Evolutionary conservation across 176 grass and related monocot species (phyloP).

Genomic region (Triticum dicoccoides): DNA sequence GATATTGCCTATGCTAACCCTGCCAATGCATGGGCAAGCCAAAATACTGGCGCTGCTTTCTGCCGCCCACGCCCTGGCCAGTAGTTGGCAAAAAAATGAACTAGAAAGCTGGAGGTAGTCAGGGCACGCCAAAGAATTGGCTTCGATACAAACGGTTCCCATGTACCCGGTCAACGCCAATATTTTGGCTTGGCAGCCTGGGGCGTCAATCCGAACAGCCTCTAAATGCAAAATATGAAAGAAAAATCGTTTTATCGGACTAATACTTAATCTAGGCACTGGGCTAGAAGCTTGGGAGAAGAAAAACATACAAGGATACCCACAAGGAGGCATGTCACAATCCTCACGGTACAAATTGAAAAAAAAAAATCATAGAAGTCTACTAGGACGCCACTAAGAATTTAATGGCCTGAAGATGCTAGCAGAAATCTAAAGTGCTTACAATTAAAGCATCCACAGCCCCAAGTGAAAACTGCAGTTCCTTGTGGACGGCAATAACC

Average conservation of each 20-base stretch:
- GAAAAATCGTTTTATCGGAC: background rate
- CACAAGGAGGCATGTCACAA: background rate
- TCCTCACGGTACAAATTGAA: background rate
- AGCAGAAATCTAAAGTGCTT: background rate
- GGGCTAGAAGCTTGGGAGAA: background rate
- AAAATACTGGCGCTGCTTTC: no score
- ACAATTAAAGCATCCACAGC: background rate
- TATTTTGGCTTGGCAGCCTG: no score
- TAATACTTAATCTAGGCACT: background rate
- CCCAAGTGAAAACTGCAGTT: background rate
- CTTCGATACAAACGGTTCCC: no score
- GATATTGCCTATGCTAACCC: no score
- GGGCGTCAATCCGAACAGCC: no score
- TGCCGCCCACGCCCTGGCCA: no score
- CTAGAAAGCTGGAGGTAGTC: no score
- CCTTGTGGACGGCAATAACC: background rate
- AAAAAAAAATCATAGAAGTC: background rate
- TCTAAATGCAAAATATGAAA: background rate
- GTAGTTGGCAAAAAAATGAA: no score
- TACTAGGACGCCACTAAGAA: background rate
- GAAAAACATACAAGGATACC: background rate
- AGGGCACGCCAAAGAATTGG: no score
- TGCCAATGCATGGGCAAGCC: no score
- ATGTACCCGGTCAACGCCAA: no score
- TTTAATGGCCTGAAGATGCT: background rate